Base-by-base conservation (phyloP, 352 stramenopile genomes). In the Pythium periplocum region DNA sequence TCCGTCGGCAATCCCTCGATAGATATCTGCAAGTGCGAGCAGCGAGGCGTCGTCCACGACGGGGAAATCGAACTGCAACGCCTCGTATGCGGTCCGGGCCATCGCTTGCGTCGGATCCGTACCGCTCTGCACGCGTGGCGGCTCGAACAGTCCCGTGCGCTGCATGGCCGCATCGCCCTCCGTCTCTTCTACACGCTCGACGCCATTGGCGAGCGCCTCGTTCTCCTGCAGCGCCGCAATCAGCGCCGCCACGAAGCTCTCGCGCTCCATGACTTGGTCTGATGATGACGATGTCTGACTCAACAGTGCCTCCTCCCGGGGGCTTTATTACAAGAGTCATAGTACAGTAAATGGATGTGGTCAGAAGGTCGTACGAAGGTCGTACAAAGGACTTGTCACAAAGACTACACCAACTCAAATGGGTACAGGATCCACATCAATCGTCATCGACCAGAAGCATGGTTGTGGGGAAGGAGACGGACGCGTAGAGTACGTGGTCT, bases 61-160 rank as follows among this genome's bases (percentile, higher is more conserved):
- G 0, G 76, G 76, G 50, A 73, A 87, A 55, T 87, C 76, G 41
- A 74, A 85, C 60, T 87, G 76, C 41, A 87, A 59, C 50, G 66
- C 55, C 37, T 62, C 62, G 55, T 87, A 75, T 31, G 73, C 76
- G 6, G 52, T 51, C 34, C 26, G 50, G 33, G 68, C 70, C 39
- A 78, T 12, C 38, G 38, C 38, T 12, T 42, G 38, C 12, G 38
- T 8, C 38, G 7, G 38, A 12, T 8, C 7, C 38, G 7, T 12
- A 12, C 38, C 1, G 17, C 17, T 26, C 17, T 26, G 17, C 17
- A 26, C 17, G 7, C 38, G 38, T 42, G 38, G 44, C 17, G 44
- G 17, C n/a, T 8, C 8, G 45, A 73, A 73, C 31, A 73, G 53
- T 2, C 64, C 55, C 30, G 51, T 69, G 51, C 49, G 42, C 31